phyloP scores from a whole-genome alignment of 108 stramenopile species.

The Cyclostephanos tholiformis region DNA sequence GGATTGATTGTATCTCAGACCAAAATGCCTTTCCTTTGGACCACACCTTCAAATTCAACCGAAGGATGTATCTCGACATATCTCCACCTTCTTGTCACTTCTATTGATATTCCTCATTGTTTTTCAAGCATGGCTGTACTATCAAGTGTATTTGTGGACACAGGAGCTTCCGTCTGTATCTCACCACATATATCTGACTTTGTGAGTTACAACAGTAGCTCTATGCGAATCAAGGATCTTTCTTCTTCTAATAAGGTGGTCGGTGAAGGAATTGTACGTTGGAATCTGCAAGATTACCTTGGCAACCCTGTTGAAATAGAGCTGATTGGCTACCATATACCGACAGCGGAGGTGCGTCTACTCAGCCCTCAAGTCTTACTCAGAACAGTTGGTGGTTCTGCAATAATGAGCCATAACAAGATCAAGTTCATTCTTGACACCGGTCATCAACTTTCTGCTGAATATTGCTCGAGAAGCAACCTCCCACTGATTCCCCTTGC shows the following conservation, averaged over 20 bases:
- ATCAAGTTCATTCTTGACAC: not conserved
- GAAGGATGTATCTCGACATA: too few species aligned
- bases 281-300: not conserved
- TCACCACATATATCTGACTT: constrained; percentile 13
- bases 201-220: not conserved
- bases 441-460: not conserved
- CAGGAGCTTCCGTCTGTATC: not conserved
- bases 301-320: not conserved
- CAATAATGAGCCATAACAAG: not conserved
- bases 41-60: too few species aligned
- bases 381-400: too few species aligned
- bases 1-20: too few species aligned
- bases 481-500: not conserved
- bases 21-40: too few species aligned
- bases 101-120: too few species aligned
- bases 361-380: too few species aligned
- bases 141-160: not conserved
- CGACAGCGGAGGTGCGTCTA: too few species aligned
- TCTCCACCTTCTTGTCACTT: too few species aligned
- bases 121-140: too few species aligned
- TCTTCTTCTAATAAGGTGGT: not conserved
- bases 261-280: constrained; percentile 5
- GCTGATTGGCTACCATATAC: not conserved
- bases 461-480: not conserved
- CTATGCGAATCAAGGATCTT: constrained; percentile 9